Base-by-base conservation (phyloP, 169 alveolate species). In the Ichthyophthirius multifiliis region DNA sequence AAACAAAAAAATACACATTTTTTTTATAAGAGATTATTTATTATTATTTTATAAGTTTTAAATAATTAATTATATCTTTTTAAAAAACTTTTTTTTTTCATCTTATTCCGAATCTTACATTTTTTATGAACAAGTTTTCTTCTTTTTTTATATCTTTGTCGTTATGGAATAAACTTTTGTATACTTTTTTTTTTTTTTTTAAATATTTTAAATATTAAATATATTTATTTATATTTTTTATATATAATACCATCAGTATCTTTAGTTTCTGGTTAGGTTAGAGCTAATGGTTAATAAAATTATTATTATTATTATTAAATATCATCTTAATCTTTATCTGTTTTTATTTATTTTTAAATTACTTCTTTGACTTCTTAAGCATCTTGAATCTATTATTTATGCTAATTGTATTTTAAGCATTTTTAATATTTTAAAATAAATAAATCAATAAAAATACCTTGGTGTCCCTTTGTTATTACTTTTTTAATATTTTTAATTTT, bases 61-160 rank as follows among this genome's bases (percentile, higher is more conserved):
- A n/a, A n/a, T n/a, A n/a, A n/a, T n/a, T n/a, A n/a, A n/a, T n/a
- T n/a, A n/a, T n/a, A n/a, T n/a, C n/a, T n/a, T n/a, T n/a, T n/a
- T n/a, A n/a, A n/a, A n/a, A n/a, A n/a, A n/a, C n/a, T n/a, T n/a
- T n/a, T n/a, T n/a, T n/a, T n/a, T n/a, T 43, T 78, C 84, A 78
- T 65, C 84, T 78, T 31, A 55, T 63, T 4, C 84, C 84, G 34
- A 43, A 78, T 78, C 84, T 78, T n/a, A 78, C 84, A 63, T 78
- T 78, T 55, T 78, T 16, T 20, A 73, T 65, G 30, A 78, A 78
- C 6, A 78, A 27, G 35, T 78, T 78, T 34, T 64, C 84, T 27
- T 78, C 84, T 55, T 55, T 20, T 23, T 55, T 55, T 39, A 55
- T 15, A 0, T 55, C 71, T 27, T 55, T 55, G 13, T 55, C 71